A percentile compares a stretch with the other conserved stretches of the same genome.
These are phyloP conservation scores for Aureoboletus auriporus DNA, from an alignment of 768 basidiomycete species.

Conservation along the genomic window DNA sequence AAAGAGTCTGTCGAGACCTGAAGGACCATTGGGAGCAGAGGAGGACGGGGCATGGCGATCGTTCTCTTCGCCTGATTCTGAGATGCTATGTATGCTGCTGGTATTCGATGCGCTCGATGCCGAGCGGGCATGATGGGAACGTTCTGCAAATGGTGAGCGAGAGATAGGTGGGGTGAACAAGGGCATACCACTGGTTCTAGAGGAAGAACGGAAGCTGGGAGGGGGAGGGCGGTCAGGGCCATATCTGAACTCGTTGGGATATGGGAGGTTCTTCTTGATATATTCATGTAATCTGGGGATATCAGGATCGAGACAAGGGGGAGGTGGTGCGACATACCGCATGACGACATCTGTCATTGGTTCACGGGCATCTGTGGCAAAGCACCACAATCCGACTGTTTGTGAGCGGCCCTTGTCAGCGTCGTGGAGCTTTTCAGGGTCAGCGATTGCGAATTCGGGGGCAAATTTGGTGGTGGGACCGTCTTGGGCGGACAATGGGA, in stretches of 20 bases:
- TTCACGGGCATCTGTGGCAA: slow-evolving; percentile 64
- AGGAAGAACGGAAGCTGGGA: slow-evolving; percentile 40
- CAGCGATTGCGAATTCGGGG: slow-evolving; percentile 39
- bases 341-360: slow-evolving; percentile 68
- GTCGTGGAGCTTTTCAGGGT: slow-evolving; percentile 41
- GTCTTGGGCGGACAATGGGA: slow-evolving; percentile 22
- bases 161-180: neutral
- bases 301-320: neutral
- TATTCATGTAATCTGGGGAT: slow-evolving; percentile 55
- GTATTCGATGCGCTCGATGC: slow-evolving; percentile 31
- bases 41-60: slow-evolving; percentile 10
- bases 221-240: slow-evolving; percentile 65
- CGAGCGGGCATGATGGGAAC: slow-evolving; percentile 25
- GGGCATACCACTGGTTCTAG: slow-evolving; percentile 26
- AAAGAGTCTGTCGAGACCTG: slow-evolving; percentile 43
- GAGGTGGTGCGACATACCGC: slow-evolving; percentile 41
- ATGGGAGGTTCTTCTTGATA: slow-evolving; percentile 60
- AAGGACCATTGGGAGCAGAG: slow-evolving; percentile 17
- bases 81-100: slow-evolving; percentile 33
- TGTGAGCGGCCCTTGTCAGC: slow-evolving; percentile 52
- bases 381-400: slow-evolving; percentile 75
- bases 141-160: slow-evolving; percentile 19
- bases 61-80: slow-evolving; percentile 29
- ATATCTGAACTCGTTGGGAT: slow-evolving; percentile 70
- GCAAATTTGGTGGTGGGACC: slow-evolving; percentile 45